A percentile compares a stretch with the other conserved stretches of the same genome.
Evolutionary conservation across 495 filamentous ascomycete species (phyloP).

Genomic region (Aspergillus panamensis): DNA sequence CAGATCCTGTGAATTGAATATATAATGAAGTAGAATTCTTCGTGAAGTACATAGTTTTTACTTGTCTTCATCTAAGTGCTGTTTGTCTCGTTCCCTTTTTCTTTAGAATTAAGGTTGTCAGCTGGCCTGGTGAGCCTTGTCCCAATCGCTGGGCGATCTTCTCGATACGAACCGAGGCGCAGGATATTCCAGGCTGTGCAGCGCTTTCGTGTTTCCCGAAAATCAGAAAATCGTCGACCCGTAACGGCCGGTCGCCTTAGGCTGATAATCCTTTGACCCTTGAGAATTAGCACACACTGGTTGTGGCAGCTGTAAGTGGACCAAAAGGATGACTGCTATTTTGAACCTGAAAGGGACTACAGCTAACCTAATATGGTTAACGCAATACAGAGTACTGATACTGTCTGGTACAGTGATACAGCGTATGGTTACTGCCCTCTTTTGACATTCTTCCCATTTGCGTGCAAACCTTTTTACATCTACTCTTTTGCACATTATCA

Average conservation of each 20-base stretch:
- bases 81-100: neutral
- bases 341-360: slow-evolving; percentile 2
- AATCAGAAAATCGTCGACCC: neutral
- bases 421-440: slow-evolving; percentile 2
- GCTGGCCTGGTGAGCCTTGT: slow-evolving; percentile 6
- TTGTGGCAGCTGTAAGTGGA: slow-evolving; percentile 8
- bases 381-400: slow-evolving; percentile 7
- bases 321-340: slow-evolving; percentile 15
- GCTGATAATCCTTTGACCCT: neutral
- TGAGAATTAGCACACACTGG: neutral
- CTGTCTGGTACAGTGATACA: slow-evolving; percentile 11
- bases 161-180: neutral
- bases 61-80: too few relatives aligned
- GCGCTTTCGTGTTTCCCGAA: neutral
- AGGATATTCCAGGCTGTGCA: slow-evolving; percentile 7
- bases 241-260: neutral
- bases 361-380: slow-evolving; percentile 4
- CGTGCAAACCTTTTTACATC: too few relatives aligned
- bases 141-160: neutral
- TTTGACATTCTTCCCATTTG: neutral
- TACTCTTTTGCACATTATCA: neutral
- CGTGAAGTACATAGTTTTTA: neutral
- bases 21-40: neutral
- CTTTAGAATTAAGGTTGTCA: slow-evolving; percentile 1
- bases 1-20: neutral